A percentile compares a stretch with the other conserved stretches of the same genome.
These are phyloP conservation scores for Amanita pseudoporphyria DNA, from an alignment of 768 basidiomycete genomes.

Conservation along the genomic window DNA sequence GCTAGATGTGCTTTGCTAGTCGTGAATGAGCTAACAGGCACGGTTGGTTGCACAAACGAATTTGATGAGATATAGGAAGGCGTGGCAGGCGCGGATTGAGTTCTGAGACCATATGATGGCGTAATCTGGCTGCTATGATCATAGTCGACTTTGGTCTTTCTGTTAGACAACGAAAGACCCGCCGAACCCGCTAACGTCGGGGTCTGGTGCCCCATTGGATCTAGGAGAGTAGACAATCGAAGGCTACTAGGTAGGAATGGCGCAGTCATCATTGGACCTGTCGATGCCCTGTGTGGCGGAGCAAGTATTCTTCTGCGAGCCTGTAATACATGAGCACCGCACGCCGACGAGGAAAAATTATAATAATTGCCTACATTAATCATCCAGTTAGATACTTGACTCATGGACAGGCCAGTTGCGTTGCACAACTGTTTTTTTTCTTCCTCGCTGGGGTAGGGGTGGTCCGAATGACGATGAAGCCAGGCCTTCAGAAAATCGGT, in stretches of 20 bases:
- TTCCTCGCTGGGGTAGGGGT: slow-evolving; percentile 83
- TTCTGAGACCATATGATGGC: slow-evolving; percentile 22
- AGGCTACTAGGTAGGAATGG: slow-evolving; percentile 54
- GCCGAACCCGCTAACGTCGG: slow-evolving; percentile 58
- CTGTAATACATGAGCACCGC: slow-evolving; percentile 24
- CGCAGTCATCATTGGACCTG: slow-evolving; percentile 68
- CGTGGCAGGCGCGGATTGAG: slow-evolving; percentile 31
- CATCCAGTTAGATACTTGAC: slow-evolving; percentile 91
- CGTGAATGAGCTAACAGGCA: slow-evolving; percentile 35
- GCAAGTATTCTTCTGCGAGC: slow-evolving; percentile 78
- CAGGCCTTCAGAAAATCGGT: slow-evolving; percentile 85
- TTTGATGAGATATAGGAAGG: slow-evolving; percentile 29
- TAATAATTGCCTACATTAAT: slow-evolving; percentile 51
- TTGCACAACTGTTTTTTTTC: slow-evolving; percentile 87
- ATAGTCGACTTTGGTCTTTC: slow-evolving; percentile 26
- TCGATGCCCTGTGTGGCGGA: slow-evolving; percentile 67
- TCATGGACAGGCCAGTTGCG: slow-evolving; percentile 81
- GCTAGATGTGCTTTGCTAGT: slow-evolving; percentile 22
- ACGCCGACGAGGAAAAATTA: slow-evolving; percentile 11
- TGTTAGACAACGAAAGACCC: slow-evolving; percentile 28
- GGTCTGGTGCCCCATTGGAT: slow-evolving; percentile 44
- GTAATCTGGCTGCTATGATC: slow-evolving; percentile 26
- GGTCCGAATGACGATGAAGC: slow-evolving; percentile 82
- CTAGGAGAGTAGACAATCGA: slow-evolving; percentile 30
- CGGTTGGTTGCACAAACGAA: slow-evolving; percentile 41